Conservation (phyloP, 2,329 filamentous ascomycete genomes). For the Stagonosporopsis cucurbitacearum region DNA sequence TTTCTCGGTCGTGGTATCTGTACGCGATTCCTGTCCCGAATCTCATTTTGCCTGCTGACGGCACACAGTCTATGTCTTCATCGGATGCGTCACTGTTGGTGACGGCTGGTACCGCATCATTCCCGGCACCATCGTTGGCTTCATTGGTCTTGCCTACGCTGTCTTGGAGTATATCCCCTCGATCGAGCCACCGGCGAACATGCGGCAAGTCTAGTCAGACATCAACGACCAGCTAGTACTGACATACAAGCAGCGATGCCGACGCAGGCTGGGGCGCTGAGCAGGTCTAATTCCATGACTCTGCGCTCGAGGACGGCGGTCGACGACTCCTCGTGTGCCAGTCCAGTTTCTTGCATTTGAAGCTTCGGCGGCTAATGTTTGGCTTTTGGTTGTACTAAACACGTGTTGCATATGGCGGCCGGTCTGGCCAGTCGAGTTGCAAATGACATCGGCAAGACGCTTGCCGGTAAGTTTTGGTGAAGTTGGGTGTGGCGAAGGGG, state of each 20-base stretch:
- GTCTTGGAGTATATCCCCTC: constrained; percentile 59
- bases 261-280: constrained; percentile 61
- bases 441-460: constrained; percentile 3
- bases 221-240: background rate
- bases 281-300: constrained; percentile 52
- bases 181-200: constrained; percentile 61
- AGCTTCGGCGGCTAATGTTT: constrained; percentile 8
- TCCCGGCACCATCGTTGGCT: constrained; percentile 76
- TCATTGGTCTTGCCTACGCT: constrained; percentile 78
- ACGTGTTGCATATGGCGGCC: constrained; percentile 17
- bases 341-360: constrained; percentile 8
- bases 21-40: constrained; percentile 59
- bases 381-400: constrained; percentile 24
- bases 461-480: constrained; percentile 2
- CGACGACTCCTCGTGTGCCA: constrained; percentile 29
- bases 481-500: background rate
- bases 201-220: constrained; percentile 49
- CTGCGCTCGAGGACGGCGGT: constrained; percentile 34
- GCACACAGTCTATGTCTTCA: constrained; percentile 88
- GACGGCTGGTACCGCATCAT: constrained; percentile 71
- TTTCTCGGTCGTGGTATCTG: constrained; percentile 95
- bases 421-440: constrained; percentile 14
- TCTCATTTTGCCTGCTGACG: constrained; percentile 17
- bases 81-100: constrained; percentile 84
- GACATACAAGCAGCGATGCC: constrained; percentile 50